Percentiles rank a stretch among this genome's conserved stretches.
Evolutionary conservation across 768 basidiomycete species (phyloP).

Genomic region (Arthromyces matolae): DNA sequence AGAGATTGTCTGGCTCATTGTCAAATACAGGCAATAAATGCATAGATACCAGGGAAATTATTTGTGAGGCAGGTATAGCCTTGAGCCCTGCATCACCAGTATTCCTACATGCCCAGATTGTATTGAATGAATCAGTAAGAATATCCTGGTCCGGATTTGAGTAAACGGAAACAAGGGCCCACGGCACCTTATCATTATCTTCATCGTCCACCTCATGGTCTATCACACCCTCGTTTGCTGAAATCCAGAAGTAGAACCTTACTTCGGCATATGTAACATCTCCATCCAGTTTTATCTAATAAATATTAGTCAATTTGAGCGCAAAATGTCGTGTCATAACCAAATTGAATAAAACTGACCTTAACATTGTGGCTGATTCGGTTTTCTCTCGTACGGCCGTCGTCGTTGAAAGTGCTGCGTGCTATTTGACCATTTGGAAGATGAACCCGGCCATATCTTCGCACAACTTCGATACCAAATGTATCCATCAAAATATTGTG

Average conservation of each 20-base stretch:
- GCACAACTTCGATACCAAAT: neutral
- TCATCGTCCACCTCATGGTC: neutral
- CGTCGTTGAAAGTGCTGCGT: constrained; percentile 1
- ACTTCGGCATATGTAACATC: constrained; percentile 16
- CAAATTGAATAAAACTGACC: too few species aligned
- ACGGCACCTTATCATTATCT: neutral
- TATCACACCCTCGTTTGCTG: neutral
- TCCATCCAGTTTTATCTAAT: neutral
- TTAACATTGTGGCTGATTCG: constrained; percentile 10
- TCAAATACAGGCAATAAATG: constrained; percentile 15
- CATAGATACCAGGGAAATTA: constrained; percentile 25
- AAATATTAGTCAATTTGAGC: neutral
- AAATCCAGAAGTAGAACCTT: constrained; percentile 13
- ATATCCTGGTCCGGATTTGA: constrained; percentile 14
- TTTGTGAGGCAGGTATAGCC: constrained; percentile 9
- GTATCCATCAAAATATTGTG: neutral
- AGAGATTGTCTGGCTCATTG: constrained; percentile 3
- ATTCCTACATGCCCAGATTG: constrained; percentile 14
- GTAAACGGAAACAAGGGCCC: constrained; percentile 20
- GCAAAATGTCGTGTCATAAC: neutral
- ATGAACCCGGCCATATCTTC: neutral
- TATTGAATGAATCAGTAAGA: constrained; percentile 16
- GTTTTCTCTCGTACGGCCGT: neutral
- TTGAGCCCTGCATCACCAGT: constrained; percentile 4
- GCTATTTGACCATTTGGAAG: constrained; percentile 7